Conservation (phyloP, 2,329 filamentous ascomycete genomes). For the Fusarium acutatum region DNA sequence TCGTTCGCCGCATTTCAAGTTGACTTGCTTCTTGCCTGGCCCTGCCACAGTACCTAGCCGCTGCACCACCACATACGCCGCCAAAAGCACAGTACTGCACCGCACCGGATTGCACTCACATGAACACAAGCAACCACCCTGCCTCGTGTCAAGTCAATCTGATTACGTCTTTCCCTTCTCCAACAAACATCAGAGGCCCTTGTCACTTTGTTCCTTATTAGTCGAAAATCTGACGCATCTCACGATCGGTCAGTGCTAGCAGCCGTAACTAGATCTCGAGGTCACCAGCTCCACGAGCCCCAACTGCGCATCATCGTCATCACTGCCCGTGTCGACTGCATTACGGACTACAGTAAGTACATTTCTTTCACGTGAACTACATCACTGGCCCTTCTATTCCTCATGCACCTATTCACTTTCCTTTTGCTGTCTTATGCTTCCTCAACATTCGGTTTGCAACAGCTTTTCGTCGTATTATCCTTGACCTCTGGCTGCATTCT, state of each 20-base stretch:
- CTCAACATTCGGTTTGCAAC: not conserved
- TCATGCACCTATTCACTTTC: not conserved
- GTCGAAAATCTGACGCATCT: slow-evolving; percentile 21
- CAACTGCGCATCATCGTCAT: slow-evolving; percentile 36
- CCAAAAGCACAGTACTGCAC: slow-evolving; percentile 33
- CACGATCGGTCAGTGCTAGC: slow-evolving; percentile 39
- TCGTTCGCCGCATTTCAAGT: slow-evolving; percentile 1
- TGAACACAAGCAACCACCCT: slow-evolving; percentile 35
- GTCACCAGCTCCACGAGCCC: slow-evolving; percentile 32
- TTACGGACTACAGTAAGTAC: slow-evolving; percentile 30
- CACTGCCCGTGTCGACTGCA: slow-evolving; percentile 20
- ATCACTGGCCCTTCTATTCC: not conserved
- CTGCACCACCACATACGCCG: slow-evolving; percentile 38
- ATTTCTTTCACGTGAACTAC: slow-evolving; percentile 1
- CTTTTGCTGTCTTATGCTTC: not conserved
- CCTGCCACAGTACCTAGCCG: slow-evolving; percentile 31
- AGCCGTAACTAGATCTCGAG: slow-evolving; percentile 34
- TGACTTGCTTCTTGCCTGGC: slow-evolving; percentile 25
- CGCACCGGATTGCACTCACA: slow-evolving; percentile 31
- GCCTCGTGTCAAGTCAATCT: slow-evolving; percentile 20
- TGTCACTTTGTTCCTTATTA: slow-evolving; percentile 21
- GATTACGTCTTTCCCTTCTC: slow-evolving; percentile 19
- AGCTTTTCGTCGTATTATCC: slow-evolving; percentile 7
- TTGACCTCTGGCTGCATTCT: slow-evolving; percentile 29
- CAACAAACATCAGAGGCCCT: slow-evolving; percentile 22